Base-by-base conservation (phyloP, 768 basidiomycete genomes). In the Mycena vitilis region DNA sequence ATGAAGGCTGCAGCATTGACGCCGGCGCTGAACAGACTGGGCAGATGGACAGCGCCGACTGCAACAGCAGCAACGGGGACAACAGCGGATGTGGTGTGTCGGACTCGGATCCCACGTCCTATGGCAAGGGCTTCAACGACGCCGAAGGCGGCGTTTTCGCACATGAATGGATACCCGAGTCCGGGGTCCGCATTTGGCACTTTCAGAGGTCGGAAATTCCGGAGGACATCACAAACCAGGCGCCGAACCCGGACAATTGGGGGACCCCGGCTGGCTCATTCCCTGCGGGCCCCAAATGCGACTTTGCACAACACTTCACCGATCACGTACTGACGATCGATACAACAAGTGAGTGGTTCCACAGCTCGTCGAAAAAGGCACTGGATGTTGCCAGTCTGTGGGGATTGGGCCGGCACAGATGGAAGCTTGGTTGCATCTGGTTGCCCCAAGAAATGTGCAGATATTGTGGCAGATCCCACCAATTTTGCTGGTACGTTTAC, bases 401-500 rank as follows among this genome's bases (percentile, higher is more conserved):
- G 73, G 5, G 73, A 73, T 58, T 73, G 71, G 69, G 71, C 66
- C 20, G 69, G 67, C 16, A 8, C 12, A 2, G 12, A 2, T 4
- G 40, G 20, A 22, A 48, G 22, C 30, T 75, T 63, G 47, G 42
- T 34, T 37, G 47, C 48, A 25, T 80, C 80, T 37, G 78, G 79
- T 5, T 82, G 82, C 54, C 76, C 79, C 0, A 77, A 77, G 38
- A 77, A 78, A 15, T 83, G 82, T 58, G 66, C 78, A 4, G 64
- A 76, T 8, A 76, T 78, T 55, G 82, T 88, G 49, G 79, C 82
- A n/a, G 81, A 88, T 69, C 81, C 86, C 56, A 79, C 75, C 37
- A 88, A 87, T 77, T 88, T 88, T 73, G 72, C 65, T 18, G 66
- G 85, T 86, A 71, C 73, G 81, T 76, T n/a, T 6, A 18, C 20